These are phyloP conservation scores for Pisolithus sp. DNA, from an alignment of 768 basidiomycete genomes.

Conservation along the genomic window DNA sequence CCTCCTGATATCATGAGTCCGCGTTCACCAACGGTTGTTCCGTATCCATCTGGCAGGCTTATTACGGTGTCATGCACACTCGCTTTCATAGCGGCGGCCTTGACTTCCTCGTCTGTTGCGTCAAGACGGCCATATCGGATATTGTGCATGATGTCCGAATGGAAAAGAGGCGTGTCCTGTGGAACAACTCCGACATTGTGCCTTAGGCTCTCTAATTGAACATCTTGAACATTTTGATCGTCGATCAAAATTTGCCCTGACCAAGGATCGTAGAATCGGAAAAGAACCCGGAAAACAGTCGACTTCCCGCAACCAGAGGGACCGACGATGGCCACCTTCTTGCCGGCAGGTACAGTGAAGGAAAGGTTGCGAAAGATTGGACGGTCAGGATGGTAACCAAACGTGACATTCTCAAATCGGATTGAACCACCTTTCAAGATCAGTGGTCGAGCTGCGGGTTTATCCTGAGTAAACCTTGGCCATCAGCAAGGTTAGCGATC, in stretches of 20 bases:
- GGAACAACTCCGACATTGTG: constrained; percentile 87
- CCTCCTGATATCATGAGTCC: constrained; percentile 98
- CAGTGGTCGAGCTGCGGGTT: constrained; percentile 60
- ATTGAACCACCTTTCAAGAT: constrained; percentile 77
- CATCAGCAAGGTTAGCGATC: background rate
- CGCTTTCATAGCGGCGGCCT: constrained; percentile 76
- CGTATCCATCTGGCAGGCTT: constrained; percentile 79
- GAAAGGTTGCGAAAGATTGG: constrained; percentile 86
- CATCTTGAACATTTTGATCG: constrained; percentile 73
- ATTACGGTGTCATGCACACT: constrained; percentile 79
- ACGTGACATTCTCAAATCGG: constrained; percentile 85
- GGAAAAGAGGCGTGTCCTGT: constrained; percentile 97
- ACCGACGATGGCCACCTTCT: constrained; percentile 95
- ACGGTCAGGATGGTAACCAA: constrained; percentile 87
- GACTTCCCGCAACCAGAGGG: constrained; percentile 98
- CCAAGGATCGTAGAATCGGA: constrained; percentile 86
- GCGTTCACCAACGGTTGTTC: constrained; percentile 90
- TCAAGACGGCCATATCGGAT: constrained; percentile 86
- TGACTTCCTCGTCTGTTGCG: constrained; percentile 86
- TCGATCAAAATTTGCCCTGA: constrained; percentile 82
- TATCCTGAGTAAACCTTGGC: constrained; percentile 46
- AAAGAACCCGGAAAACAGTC: constrained; percentile 89
- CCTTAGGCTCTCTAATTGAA: constrained; percentile 70
- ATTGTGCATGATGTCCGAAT: constrained; percentile 92
- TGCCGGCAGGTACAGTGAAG: constrained; percentile 91